These are phyloP conservation scores for Solanum virginianum DNA, from an alignment of 257 asterid species.

Conservation along the genomic window DNA sequence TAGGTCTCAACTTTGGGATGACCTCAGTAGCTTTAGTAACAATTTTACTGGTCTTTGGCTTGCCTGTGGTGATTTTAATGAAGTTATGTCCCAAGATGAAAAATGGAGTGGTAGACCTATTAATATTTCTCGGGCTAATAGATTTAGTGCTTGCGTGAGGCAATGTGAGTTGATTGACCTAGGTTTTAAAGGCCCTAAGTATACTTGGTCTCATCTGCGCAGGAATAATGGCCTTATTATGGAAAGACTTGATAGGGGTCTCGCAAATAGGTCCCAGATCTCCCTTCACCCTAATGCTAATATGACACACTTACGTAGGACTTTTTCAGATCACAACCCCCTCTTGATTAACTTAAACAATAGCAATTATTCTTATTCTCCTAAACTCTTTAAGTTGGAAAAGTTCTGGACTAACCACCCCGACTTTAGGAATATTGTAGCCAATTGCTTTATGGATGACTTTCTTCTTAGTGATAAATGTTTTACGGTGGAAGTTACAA, in stretches of 20 bases:
- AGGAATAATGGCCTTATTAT: neutral
- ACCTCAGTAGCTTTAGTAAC: too few relatives aligned
- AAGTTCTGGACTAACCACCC: neutral
- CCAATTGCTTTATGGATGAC: too few relatives aligned
- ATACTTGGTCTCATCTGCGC: neutral
- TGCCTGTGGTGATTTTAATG: too few relatives aligned
- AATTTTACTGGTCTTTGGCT: too few relatives aligned
- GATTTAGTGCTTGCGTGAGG: neutral
- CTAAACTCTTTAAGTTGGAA: neutral
- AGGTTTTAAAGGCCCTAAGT: neutral
- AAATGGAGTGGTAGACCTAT: neutral
- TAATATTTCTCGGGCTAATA: too few relatives aligned
- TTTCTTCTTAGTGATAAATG: neutral
- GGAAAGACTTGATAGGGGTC: neutral
- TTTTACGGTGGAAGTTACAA: neutral
- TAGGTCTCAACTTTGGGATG: too few relatives aligned
- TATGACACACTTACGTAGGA: neutral
- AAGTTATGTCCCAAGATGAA: too few relatives aligned
- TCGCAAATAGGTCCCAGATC: neutral
- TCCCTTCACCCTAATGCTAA: neutral
- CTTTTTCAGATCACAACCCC: neutral
- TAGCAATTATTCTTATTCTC: neutral
- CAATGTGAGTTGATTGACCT: neutral
- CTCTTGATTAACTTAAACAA: neutral
- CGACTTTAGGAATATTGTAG: neutral